These are phyloP conservation scores for Fusarium xyrophilum DNA, from an alignment of 2,329 filamentous ascomycete species.

Conservation along the genomic window DNA sequence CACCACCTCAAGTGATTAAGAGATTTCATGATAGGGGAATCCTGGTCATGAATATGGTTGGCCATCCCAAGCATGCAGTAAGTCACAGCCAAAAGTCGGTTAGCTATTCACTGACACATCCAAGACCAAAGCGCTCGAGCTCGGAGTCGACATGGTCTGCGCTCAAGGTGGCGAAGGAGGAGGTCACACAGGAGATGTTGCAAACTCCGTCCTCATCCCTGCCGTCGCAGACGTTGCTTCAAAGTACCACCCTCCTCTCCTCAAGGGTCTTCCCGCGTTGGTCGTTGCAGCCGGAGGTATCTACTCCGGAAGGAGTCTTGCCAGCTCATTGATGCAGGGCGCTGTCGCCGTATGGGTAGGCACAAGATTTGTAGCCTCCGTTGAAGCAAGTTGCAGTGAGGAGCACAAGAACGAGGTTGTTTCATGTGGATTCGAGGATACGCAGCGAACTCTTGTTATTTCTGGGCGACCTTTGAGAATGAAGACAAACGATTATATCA, in stretches of 20 bases:
- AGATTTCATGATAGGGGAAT: slow-evolving; percentile 80
- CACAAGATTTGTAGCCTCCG: slow-evolving; percentile 85
- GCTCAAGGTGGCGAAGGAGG: slow-evolving; percentile 93
- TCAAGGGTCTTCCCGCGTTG: slow-evolving; percentile 74
- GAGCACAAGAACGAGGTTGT: slow-evolving; percentile 87
- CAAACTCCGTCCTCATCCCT: slow-evolving; percentile 85
- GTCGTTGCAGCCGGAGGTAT: slow-evolving; percentile 92
- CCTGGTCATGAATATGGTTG: slow-evolving; percentile 96
- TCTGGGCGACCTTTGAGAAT: slow-evolving; percentile 82
- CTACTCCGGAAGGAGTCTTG: slow-evolving; percentile 80
- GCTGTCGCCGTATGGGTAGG: slow-evolving; percentile 93
- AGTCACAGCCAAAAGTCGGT: not conserved
- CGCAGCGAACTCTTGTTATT: slow-evolving; percentile 81
- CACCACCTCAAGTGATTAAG: slow-evolving; percentile 75
- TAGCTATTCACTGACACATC: slow-evolving; percentile 9
- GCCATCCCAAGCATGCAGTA: slow-evolving; percentile 86
- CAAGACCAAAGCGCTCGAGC: slow-evolving; percentile 74
- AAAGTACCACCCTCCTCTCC: slow-evolving; percentile 70
- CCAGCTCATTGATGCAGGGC: slow-evolving; percentile 84
- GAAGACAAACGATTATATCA: slow-evolving; percentile 83
- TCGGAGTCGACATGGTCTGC: slow-evolving; percentile 89
- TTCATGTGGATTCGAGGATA: slow-evolving; percentile 78
- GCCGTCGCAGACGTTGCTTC: slow-evolving; percentile 84
- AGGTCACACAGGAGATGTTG: slow-evolving; percentile 88
- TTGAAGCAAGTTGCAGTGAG: slow-evolving; percentile 80